Base-by-base conservation (phyloP, 148 eudicot species). In the Pouteria glomerata region DNA sequence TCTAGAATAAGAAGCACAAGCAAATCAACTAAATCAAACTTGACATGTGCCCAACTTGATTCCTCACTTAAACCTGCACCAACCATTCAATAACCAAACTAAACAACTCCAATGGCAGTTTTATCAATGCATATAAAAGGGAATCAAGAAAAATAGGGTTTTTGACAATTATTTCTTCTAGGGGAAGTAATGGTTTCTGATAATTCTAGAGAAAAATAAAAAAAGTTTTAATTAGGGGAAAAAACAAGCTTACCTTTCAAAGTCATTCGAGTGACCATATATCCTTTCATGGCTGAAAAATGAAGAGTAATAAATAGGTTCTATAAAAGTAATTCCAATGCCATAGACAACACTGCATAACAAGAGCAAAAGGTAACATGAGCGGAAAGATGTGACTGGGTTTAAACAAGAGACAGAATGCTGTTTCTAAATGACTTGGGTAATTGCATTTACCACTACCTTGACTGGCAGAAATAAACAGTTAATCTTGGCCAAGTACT, bases 261-360 rank as follows among this genome's bases (percentile, higher is more conserved):
- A 86, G 75, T 89, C 90, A 67, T 89, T 78, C 23, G 90, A 30
- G 79, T 79, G 82, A 19, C 93, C 93, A 63, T 89, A 84, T 59
- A 89, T 74, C 66, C 53, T 82, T 73, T 86, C 88, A 35, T 74
- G 77, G 75, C 78, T 73, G 71, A 89, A 89, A 47, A 86, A 84
- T 42, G 93, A 80, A 34, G 90, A 82, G 64, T 82, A 80, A 72
- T 77, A 42, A 59, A 89, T 58, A 71, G 93, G 90, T 72, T 89
- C 74, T 68, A 89, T 82, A 55, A 89, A 89, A 75, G 93, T 89
- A 42, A 86, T 83, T 73, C 84, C 90, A 71, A 89, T 84, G 58
- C 90, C 90, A 74, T 73, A 30, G 51, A 89, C 78, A 53, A 86
- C 90, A 73, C 93, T 89, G 84, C 63, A 59, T 42, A 56, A 45